phyloP scores from a whole-genome alignment of 2,329 filamentous ascomycete genomes.

The Botrytis galanthina region DNA sequence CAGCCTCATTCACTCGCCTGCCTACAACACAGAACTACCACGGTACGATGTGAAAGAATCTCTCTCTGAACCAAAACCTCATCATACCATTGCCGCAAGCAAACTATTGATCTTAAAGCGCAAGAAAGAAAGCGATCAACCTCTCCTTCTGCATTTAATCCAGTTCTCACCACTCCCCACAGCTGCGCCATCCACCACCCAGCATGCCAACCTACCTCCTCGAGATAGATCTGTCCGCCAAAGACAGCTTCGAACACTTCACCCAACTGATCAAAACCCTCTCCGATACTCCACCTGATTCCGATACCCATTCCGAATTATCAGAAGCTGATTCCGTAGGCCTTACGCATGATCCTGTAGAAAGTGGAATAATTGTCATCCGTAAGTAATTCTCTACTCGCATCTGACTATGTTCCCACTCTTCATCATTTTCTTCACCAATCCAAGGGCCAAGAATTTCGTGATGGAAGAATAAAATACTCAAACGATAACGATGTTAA shows the following conservation, averaged over 20 bases:
- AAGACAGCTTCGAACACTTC: not conserved
- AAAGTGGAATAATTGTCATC: not conserved
- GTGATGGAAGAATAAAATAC: not conserved
- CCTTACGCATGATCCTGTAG: not conserved
- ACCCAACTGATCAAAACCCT: not conserved
- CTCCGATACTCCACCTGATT: not conserved
- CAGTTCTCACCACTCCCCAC: not conserved
- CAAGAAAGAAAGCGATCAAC: not conserved
- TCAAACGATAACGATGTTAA: not conserved
- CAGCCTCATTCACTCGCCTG: not conserved
- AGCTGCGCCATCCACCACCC: not conserved
- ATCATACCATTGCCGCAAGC: not conserved
- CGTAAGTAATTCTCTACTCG: not conserved
- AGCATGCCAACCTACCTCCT: not conserved
- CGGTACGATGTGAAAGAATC: not conserved
- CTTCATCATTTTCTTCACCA: not conserved
- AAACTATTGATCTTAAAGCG: not conserved
- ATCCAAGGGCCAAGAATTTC: accelerated
- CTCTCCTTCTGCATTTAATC: accelerated
- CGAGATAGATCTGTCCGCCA: not conserved
- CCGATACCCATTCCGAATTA: not conserved
- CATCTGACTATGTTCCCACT: too few species aligned
- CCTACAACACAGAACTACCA: not conserved
- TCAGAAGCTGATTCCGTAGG: not conserved
- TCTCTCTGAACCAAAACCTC: not conserved